Conservation (phyloP, 371 early-diverging fungal species). For the Rhizomucor miehei region DNA sequence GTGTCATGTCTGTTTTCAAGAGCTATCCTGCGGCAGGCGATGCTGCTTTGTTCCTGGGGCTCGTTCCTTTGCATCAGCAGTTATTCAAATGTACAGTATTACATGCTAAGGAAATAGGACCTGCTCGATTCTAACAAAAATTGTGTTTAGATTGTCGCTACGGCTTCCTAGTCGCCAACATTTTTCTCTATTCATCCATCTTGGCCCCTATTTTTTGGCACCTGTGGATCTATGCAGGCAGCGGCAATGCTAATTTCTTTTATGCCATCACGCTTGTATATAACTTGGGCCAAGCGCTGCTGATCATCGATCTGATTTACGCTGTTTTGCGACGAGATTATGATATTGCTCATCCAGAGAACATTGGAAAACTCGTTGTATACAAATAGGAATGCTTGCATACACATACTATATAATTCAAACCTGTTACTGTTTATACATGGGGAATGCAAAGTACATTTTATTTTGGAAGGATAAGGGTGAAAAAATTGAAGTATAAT, state of each 20-base stretch:
- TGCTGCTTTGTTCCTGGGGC: constrained; percentile 72
- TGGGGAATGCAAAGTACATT: no score
- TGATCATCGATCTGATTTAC: constrained; percentile 76
- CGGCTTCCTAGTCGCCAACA: constrained; percentile 57
- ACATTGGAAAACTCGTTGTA: constrained; percentile 55
- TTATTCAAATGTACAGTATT: constrained; percentile 77
- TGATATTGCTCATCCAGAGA: constrained; percentile 64
- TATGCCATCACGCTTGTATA: constrained; percentile 94
- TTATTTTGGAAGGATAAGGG: no score
- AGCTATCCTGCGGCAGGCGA: constrained; percentile 92
- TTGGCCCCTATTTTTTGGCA: constrained; percentile 91
- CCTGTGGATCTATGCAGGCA: constrained; percentile 91
- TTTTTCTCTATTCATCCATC: constrained; percentile 70
- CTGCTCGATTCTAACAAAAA: neutral
- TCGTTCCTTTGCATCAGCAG: constrained; percentile 79
- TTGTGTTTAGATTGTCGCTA: constrained; percentile 62
- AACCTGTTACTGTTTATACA: no score
- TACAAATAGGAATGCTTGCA: constrained; percentile 39
- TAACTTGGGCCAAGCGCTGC: constrained; percentile 77
- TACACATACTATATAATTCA: no score
- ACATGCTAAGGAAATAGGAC: neutral
- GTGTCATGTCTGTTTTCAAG: constrained; percentile 82
- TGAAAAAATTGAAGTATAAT: no score
- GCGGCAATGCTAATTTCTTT: constrained; percentile 97
- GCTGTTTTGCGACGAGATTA: constrained; percentile 76